Base-by-base conservation (phyloP, 164 flowering plant genomes). In the Stephania yunnanensis region DNA sequence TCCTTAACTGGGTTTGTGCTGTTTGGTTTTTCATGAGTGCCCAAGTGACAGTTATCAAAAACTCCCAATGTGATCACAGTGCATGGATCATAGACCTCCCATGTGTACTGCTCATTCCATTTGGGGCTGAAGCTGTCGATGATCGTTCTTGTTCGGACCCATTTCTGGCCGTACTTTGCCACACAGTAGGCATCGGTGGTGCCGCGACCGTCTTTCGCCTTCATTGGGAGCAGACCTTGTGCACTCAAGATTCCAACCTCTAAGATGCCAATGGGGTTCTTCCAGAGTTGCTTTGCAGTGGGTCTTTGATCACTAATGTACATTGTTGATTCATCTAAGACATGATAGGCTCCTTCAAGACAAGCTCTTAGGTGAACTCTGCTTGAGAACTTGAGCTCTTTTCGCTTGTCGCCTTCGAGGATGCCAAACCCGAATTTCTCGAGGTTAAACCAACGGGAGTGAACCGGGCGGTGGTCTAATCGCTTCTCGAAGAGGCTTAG, bases 311-410 rank as follows among this genome's bases (percentile, higher is more conserved):
- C 97, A 44, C 95, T 92, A 72, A 88, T 83, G 74, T 92, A 90
- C 90, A 89, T 73, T 0, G 95, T 87, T 22, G 93, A 91, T 75
- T 92, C 95, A 63, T 92, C 95, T 3, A 91, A 82, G 10, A 92
- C 95, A 82, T 92, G 97, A 76, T 92, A 92, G 69, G 82, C 97
- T 30, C 97, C 97, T 52, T 92, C 97, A 2, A 91, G 91, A 46
- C 91, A 91, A 0, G 84, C 94, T 69, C 97, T 83, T 11, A 91
- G 82, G 75, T 91, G 95, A 72, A 92, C 67, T 73, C 95, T 87
- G 81, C 87, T 89, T 19, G 97, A 87, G 52, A 92, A 90, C 71
- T 87, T 90, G 52, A 76, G 88, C 78, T 90, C 93, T 29, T 85
- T 76, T 80, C 90, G 84, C 78, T 81, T 87, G 55, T 92, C 92